A percentile compares a stretch with the other conserved stretches of the same genome.
phyloP scores from a whole-genome alignment of 495 filamentous ascomycete genomes.

The Neurospora sp. region DNA sequence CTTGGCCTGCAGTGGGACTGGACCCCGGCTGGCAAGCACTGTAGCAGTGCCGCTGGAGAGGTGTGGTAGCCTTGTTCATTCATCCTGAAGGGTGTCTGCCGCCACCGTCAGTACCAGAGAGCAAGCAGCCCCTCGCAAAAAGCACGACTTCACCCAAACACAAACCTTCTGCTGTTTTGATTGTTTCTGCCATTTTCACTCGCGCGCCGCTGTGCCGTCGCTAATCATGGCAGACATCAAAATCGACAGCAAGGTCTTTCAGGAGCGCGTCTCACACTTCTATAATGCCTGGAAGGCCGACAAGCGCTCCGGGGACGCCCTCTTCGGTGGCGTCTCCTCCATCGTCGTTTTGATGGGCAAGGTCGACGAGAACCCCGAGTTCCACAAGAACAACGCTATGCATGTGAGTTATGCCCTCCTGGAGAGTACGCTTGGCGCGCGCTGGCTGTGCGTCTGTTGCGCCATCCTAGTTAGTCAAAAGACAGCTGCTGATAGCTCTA shows the following conservation, averaged over 20 bases:
- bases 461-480: not conserved
- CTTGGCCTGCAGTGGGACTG: not conserved
- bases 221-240: conserved; percentile 55
- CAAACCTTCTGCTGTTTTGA: conserved; percentile 5
- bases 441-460: not conserved
- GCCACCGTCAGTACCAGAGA: conserved; percentile 1
- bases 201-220: conserved; percentile 16
- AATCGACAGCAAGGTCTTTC: conserved; percentile 86
- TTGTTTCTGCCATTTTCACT: conserved; percentile 17
- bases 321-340: conserved; percentile 76
- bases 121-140: not conserved
- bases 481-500: conserved; percentile 13
- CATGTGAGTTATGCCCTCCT: conserved; percentile 54
- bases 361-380: conserved; percentile 72
- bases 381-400: conserved; percentile 90
- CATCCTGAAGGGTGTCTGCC: conserved; percentile 1
- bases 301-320: conserved; percentile 69
- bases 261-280: conserved; percentile 80
- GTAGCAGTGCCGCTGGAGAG: not conserved
- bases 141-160: conserved; percentile 7
- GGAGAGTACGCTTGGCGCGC: not conserved
- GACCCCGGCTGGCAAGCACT: not conserved
- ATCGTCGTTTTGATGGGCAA: conserved; percentile 89
- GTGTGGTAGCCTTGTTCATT: conserved; percentile 1
- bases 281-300: conserved; percentile 89